Conservation (phyloP, 768 basidiomycete species). For the Fistulinella prunicolor region DNA sequence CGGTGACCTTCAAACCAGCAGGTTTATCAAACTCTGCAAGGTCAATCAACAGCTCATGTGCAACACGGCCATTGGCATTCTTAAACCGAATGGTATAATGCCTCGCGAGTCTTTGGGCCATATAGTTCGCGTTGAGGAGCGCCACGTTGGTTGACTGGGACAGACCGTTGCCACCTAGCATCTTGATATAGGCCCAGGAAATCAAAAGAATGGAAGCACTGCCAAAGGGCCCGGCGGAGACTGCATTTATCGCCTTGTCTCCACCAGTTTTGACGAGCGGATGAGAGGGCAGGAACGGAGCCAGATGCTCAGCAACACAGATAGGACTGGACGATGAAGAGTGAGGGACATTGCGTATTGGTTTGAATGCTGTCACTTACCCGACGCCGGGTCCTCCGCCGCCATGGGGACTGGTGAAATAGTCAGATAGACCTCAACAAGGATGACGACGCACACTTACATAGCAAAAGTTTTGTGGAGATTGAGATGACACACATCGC, state of each 20-base stretch:
- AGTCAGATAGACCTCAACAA: not conserved
- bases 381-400: conserved; percentile 97
- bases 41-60: conserved; percentile 95
- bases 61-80: conserved; percentile 88
- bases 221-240: conserved; percentile 90
- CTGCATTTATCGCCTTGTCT: conserved; percentile 74
- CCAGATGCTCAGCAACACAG: conserved; percentile 89
- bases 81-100: conserved; percentile 88
- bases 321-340: conserved; percentile 59
- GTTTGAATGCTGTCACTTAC: conserved; percentile 36
- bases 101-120: conserved; percentile 80
- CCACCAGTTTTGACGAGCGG: conserved; percentile 67
- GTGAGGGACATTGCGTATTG: not conserved
- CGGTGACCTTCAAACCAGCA: conserved; percentile 88
- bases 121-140: conserved; percentile 95
- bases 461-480: conserved; percentile 98
- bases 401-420: conserved; percentile 74
- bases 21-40: conserved; percentile 91
- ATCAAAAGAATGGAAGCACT: conserved; percentile 94
- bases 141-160: conserved; percentile 83
- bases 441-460: conserved; percentile 39
- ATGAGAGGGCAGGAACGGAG: conserved; percentile 92
- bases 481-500: conserved; percentile 98
- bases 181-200: conserved; percentile 99
- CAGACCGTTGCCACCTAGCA: conserved; percentile 95